These are phyloP conservation scores for Plasmodium reichenowi DNA, from an alignment of 169 alveolate species.

Conservation along the genomic window DNA sequence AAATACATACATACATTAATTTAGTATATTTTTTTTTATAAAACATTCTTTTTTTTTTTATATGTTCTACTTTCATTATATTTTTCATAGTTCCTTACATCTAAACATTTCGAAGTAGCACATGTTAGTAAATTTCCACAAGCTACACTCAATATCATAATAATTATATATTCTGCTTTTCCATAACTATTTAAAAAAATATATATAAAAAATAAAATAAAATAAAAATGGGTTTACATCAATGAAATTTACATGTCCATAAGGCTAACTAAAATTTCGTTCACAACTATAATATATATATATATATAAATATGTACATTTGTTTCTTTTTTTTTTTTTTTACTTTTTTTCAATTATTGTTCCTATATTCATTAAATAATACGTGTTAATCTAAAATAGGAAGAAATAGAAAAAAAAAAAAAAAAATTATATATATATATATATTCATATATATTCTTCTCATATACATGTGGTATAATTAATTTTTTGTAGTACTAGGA, in stretches of 20 bases:
- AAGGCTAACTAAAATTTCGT: neutral
- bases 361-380: constrained; percentile 55
- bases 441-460: neutral
- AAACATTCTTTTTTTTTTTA: neutral
- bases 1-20: neutral
- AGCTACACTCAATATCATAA: constrained; percentile 24
- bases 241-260: neutral
- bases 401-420: neutral
- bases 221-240: neutral
- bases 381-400: constrained; percentile 33
- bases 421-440: neutral
- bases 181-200: constrained; percentile 23
- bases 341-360: constrained; percentile 44
- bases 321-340: neutral
- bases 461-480: neutral
- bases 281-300: too few species aligned
- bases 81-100: constrained; percentile 15
- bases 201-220: neutral
- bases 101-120: constrained; percentile 31
- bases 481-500: constrained; percentile 12
- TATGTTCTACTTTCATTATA: too few species aligned
- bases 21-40: neutral
- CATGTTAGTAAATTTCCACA: constrained; percentile 44
- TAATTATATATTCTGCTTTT: neutral
- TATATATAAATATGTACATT: too few species aligned